phyloP scores from a whole-genome alignment of 1,284 basidiomycete species.

The Blastosporella zonata region DNA sequence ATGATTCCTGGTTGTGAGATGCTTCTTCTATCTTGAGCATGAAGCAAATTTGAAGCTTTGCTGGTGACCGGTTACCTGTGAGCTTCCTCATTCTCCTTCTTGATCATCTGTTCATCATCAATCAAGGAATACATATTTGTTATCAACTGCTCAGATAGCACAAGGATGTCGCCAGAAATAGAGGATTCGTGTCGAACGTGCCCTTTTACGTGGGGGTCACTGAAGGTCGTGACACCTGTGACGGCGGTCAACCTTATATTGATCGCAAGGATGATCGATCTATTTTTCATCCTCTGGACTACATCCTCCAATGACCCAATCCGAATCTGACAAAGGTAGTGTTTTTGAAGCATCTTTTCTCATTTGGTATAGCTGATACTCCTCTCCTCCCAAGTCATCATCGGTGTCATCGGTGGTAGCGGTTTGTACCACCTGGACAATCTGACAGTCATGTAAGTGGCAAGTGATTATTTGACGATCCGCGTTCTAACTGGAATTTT shows the following conservation, averaged over 20 bases:
- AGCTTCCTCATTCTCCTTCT: background rate
- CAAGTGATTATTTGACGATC: background rate
- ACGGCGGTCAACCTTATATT: background rate
- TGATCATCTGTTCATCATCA: background rate
- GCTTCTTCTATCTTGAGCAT: too few relatives aligned
- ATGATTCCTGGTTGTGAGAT: too few relatives aligned
- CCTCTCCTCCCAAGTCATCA: conserved; percentile 51
- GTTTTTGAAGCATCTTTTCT: background rate
- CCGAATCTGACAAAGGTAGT: conserved; percentile 11
- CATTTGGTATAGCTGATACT: background rate
- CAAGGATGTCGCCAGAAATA: background rate
- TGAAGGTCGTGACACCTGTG: background rate
- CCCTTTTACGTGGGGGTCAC: background rate
- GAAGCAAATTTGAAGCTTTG: too few relatives aligned
- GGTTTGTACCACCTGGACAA: conserved; percentile 90
- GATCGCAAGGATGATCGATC: background rate
- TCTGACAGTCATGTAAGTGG: conserved; percentile 73
- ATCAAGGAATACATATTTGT: background rate
- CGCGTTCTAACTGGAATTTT: background rate
- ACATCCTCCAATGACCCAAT: background rate
- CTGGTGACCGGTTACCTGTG: background rate
- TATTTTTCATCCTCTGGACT: background rate
- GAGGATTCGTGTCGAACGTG: background rate
- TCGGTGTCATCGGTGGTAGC: conserved; percentile 85
- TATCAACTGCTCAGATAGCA: background rate